These are phyloP conservation scores for Pulveroboletus frians DNA, from an alignment of 768 basidiomycete species.

Conservation along the genomic window DNA sequence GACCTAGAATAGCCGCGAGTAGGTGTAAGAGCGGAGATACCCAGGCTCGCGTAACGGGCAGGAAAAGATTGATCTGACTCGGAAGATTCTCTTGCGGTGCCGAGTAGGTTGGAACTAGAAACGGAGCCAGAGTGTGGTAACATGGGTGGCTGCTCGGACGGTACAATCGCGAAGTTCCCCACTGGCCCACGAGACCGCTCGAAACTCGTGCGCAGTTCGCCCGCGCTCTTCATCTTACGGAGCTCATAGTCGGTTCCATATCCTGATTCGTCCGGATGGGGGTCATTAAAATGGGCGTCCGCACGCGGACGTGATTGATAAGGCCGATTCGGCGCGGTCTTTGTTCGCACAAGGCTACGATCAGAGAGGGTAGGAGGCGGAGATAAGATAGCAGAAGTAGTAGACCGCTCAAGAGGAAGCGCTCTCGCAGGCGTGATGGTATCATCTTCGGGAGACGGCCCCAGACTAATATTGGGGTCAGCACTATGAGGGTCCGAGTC, in stretches of 20 bases:
- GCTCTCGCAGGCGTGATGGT: constrained; percentile 66
- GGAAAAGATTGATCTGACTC: constrained; percentile 36
- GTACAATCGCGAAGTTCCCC: constrained; percentile 28
- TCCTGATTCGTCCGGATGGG: constrained; percentile 36
- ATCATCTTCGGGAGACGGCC: constrained; percentile 50
- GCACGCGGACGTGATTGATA: constrained; percentile 41
- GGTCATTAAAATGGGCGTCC: constrained; percentile 23
- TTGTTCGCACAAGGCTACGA: constrained; percentile 58
- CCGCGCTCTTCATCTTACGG: constrained; percentile 84
- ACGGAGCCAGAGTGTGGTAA: constrained; percentile 55
- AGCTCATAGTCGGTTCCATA: constrained; percentile 53
- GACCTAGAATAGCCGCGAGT: constrained; percentile 34
- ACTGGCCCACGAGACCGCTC: constrained; percentile 24
- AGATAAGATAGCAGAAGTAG: constrained; percentile 38
- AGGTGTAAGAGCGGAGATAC: constrained; percentile 38
- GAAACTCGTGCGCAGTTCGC: constrained; percentile 54
- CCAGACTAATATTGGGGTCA: constrained; percentile 28
- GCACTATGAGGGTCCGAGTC: constrained; percentile 52
- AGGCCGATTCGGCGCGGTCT: constrained; percentile 64
- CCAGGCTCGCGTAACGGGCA: constrained; percentile 67
- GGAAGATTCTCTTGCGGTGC: constrained; percentile 27
- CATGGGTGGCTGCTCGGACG: constrained; percentile 38
- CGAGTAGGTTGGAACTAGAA: constrained; percentile 64
- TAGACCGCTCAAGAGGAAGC: constrained; percentile 47
- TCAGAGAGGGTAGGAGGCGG: constrained; percentile 21